Base-by-base conservation (phyloP, 2,329 filamentous ascomycete species). In the Nannizziopsis arthrosporioides region DNA sequence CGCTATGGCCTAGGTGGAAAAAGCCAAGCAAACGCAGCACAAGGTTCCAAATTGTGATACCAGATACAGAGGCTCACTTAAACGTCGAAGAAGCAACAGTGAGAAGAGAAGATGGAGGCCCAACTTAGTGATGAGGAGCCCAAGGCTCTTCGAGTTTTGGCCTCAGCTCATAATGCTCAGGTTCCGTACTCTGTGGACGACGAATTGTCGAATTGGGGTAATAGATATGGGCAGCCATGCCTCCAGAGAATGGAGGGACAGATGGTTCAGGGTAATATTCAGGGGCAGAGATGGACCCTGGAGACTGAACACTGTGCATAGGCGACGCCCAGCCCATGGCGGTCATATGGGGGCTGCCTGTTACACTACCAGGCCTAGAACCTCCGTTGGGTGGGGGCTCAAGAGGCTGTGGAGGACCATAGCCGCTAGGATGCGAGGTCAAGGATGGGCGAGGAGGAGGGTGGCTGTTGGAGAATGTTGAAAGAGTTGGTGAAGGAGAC, bases 291-390 rank as follows among this genome's bases (percentile, higher is more conserved):
- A 73, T 73, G 43, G 77, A 79, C 39, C 75, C 77, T 39, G 88
- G 84, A 7, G 84, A 82, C 8, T 83, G 80, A 55, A 87, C 80
- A 30, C 77, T 76, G 54, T 80, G 78, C 56, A 89, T 79, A 3
- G 88, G 88, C 3, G 88, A 93, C 55, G 87, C 84, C 89, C 90
- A 95, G 47, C 85, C 84, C 53, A 86, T 76, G 52, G 76, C 80
- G 53, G 71, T 68, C 80, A 94, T 86, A 65, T 95, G 89, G 44
- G 90, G 89, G 64, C 88, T 94, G 46, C 85, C 84, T 49, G 73
- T 80, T n/a, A 78, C 82, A 61, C 85, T 94, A 43, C 76, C 79
- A 2, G 78, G 73, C 57, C 83, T 81, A 51, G 85, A 82, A 62
- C 90, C 86, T 53, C 86, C 76, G 63, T 79, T 89, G 19, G 80